These are phyloP conservation scores for Staphylotrichum tortipilum DNA, from an alignment of 495 filamentous ascomycete genomes.

Conservation along the genomic window DNA sequence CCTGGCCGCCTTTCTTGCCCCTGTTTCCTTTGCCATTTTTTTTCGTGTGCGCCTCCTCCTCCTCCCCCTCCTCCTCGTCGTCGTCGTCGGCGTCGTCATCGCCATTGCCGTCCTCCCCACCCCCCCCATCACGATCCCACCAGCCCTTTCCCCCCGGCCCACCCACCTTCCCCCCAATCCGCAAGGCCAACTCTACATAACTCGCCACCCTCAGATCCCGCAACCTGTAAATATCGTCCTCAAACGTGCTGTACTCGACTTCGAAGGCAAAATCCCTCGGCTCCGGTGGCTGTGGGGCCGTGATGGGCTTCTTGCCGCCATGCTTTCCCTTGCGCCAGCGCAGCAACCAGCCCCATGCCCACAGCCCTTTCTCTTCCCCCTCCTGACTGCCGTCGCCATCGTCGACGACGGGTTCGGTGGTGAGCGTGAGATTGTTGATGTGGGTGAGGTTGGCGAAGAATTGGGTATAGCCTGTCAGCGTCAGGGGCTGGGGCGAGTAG, in stretches of 20 bases:
- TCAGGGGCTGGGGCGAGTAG: conserved; percentile 78
- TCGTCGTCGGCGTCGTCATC: conserved; percentile 16
- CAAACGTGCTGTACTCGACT: conserved; percentile 75
- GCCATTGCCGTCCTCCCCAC: conserved; percentile 10
- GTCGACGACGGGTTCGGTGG: not conserved
- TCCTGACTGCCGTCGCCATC: no score
- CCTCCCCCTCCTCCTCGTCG: conserved; percentile 6
- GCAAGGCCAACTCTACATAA: conserved; percentile 65
- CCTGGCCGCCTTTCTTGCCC: conserved; percentile 29
- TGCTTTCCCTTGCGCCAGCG: conserved; percentile 49
- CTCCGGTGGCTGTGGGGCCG: conserved; percentile 28
- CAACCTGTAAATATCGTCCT: conserved; percentile 66
- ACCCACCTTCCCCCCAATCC: conserved; percentile 56
- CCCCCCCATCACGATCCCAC: conserved; percentile 3
- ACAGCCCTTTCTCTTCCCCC: conserved; percentile 6
- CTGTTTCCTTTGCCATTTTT: conserved; percentile 25
- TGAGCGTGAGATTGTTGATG: conserved; percentile 54
- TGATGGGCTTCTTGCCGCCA: conserved; percentile 42
- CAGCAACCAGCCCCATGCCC: conserved; percentile 14
- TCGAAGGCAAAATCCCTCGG: conserved; percentile 64
- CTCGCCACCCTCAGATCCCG: conserved; percentile 79
- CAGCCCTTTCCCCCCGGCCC: conserved; percentile 11
- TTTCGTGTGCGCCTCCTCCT: conserved; percentile 26
- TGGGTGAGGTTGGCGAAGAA: conserved; percentile 88
- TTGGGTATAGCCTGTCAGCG: conserved; percentile 70